Evolutionary conservation across 2,329 filamentous ascomycete species (phyloP), one percentile per base, ranked within the genome.

Genomic region (Chaetomium sp.): DNA sequence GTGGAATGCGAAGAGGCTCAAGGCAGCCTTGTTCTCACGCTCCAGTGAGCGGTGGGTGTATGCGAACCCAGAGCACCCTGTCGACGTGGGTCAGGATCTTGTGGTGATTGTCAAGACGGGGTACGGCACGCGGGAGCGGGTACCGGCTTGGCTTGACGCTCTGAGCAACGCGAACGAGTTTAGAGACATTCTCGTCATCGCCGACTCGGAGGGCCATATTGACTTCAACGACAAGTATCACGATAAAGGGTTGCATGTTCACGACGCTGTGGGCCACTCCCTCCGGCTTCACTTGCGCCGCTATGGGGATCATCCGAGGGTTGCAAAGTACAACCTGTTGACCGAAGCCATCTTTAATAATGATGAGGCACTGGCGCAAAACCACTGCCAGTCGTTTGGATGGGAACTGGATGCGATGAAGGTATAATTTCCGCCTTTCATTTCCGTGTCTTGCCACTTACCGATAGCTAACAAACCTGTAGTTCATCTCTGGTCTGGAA

Each of bases 401-500:
- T 83, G 81, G 81, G 80, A 83, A 68, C 69, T 83, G 61, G 81
- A 83, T 70, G 79, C 80, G 0, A 74, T 83, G 65, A 83, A 83
- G 79, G 80, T 81, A 72, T 25, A 70, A 62, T 23, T 21, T 9
- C 49, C 27, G 5, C 0, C 2, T 1, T 51, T 7, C 3, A 21
- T 2, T 9, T 56, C 7, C 3, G 10, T 59, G 13, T 59, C 29
- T 25, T 31, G 23, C 23, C 9, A 8, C 25, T 19, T 21, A 31
- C 16, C 27, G 10, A 27, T 3, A 0, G 31, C 58, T 42, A 19
- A 50, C 62, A 2, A 6, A 54, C 16, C 1, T 21, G 16, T 65
- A 85, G 83, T 85, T 85, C 70, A 80, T 86, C 59, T 80, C 82
- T 49, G 81, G 82, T 51, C 79, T 87, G 68, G 82, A 85, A 68